Base-by-base conservation (phyloP, 257 asterid genomes). In the Solanum piurae region DNA sequence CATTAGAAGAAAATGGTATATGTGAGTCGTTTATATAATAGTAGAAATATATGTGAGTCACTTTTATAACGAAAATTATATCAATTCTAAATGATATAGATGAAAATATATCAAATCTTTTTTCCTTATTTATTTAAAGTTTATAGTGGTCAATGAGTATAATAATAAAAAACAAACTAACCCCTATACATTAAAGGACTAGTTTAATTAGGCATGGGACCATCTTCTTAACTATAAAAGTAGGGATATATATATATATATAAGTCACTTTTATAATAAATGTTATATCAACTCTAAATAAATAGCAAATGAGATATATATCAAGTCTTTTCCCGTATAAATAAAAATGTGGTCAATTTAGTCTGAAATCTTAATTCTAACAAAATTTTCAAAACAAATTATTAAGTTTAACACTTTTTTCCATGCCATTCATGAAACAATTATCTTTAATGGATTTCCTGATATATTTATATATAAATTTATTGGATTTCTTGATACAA, bases 11-110 rank as follows among this genome's bases (percentile, higher is more conserved):
- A 49, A 49, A 49, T 13, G 58, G 0, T 46, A 46, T 46, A 13
- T 46, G 0, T 46, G 52, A 44, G 52, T 44, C 16, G 11, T 42
- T 42, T 42, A 0, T 11, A 0, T 42, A 42, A 42, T 42, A 42
- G 5, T 42, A 42, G 49, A 42, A 42, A 42, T 42, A 42, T 44
- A 44, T 44, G 16, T 44, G 20, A 46, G 8, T 14, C 8, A 5
- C 21, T 14, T 49, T 49, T 49, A 14, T 49, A 49, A 14, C 8
- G 1, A 49, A 49, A 14, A 13, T 14, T 49, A 5, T 16, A 49
- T 0, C 60, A 49, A 16, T 49, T 0, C 0, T 49, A 14, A 49
- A 49, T 49, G 23, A 49, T 3, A 49, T 14, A 16, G 55, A 46
- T 46, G 55, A 49, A 0, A 16, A 49, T 49, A 49, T 14, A 49